Evolutionary conservation across 495 filamentous ascomycete genomes (phyloP), one percentile per base, ranked within the genome.

Genomic region (Rusavskia elegans): DNA sequence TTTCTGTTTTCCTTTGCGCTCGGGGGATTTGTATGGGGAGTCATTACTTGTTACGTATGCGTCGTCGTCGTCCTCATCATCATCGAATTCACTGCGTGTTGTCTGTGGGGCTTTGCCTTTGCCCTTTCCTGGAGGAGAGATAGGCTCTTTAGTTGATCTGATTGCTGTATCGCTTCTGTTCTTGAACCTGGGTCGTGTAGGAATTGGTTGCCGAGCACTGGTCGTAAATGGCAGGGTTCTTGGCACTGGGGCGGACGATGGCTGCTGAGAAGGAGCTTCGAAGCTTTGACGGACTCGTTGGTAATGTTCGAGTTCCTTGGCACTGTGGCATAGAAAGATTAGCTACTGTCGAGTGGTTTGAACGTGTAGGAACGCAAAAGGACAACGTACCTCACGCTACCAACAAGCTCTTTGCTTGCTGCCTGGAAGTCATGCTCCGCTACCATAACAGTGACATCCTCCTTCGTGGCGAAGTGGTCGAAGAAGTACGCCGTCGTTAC

Each of bases 401-500:
- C 87, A n/a, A 96, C 80, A 41, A 98, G 75, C 64, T 98, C 93
- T 35, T 67, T 66, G 52, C 87, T 80, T 0, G 92, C 92, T 39
- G 76, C 73, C 8, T 79, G 56, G 64, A 98, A 98, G 64, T 98
- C 92, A 32, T 83, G 75, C 61, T 94, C 89, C 3, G 77, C 83
- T 17, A 98, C 92, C 69, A 82, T 80, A 58, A 97, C 89, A 16
- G 78, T 75, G 1, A 87, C 78, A 67, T 98, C 92, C 11, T 85
- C 86, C 30, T 79, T 72, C 0, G 75, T 86, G 21, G 92, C 87
- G 48, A 86, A 70, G 64, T 96, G 89, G 58, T 98, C 92, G 58
- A 97, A 97, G 70, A 89, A 98, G 65, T 87, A 87, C 16, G 89
- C 90, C 4, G 88, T 89, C 14, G 81, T 82, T 50, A 96, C 77